These are phyloP conservation scores for Carex kokanica DNA, from an alignment of 176 grass and related monocot species.

Conservation along the genomic window DNA sequence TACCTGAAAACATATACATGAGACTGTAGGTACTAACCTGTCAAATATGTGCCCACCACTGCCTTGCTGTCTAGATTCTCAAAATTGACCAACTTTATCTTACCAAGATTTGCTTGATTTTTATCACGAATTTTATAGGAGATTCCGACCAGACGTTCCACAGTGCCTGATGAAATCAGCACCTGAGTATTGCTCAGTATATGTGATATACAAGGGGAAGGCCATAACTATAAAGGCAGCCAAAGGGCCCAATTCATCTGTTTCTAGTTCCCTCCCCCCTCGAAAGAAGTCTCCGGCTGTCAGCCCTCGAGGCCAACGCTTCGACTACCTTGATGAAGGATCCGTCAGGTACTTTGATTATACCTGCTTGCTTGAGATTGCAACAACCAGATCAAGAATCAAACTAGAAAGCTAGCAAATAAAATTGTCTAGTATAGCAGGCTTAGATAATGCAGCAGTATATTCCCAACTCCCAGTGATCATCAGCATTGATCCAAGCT, in stretches of 20 bases:
- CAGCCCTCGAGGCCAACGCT: constrained; percentile 26
- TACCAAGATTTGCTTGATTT: not conserved
- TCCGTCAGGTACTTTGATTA: constrained; percentile 40
- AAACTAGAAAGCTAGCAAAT: not conserved
- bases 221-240: constrained; percentile 57
- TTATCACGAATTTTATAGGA: constrained; percentile 34
- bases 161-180: constrained; percentile 74
- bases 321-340: constrained; percentile 37
- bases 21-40: not conserved
- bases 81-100: not conserved
- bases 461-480: no score
- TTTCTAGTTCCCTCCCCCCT: constrained; percentile 43
- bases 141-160: constrained; percentile 73
- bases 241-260: constrained; percentile 34
- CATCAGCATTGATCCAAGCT: no score
- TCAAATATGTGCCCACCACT: not conserved
- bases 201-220: constrained; percentile 85
- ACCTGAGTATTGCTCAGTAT: constrained; percentile 78
- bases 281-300: constrained; percentile 30
- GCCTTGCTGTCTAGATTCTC: not conserved
- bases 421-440: not conserved
- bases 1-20: not conserved
- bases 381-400: not conserved
- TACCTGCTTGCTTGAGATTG: not conserved
- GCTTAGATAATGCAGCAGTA: not conserved